Base-by-base conservation (phyloP, 2,329 filamentous ascomycete genomes). In the Xylariales sp. region DNA sequence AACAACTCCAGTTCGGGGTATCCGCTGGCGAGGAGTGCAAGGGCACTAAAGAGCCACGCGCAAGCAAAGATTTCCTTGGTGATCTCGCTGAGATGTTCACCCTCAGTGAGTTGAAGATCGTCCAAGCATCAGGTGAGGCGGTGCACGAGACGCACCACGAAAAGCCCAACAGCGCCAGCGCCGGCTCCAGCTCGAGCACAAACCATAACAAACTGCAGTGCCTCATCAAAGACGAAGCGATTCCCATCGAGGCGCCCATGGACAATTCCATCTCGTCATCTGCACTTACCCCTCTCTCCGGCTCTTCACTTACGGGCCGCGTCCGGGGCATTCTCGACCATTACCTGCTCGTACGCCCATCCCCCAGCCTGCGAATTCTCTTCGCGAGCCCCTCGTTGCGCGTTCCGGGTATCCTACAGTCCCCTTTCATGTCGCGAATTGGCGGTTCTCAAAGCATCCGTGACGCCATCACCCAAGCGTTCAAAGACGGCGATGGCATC, bases 51-150 rank as follows among this genome's bases (percentile, higher is more conserved):
- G 63, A 70, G 14, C 28, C 50, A 39, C 59, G 50, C n/a, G 8
- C 59, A 23, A 69, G 62, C 23, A 70, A 34, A 30, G 72, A 70
- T 32, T 67, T 90, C 71, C 90, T 93, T 67, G 85, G 87, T 60
- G 85, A 89, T 50, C 81, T 94, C 34, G 87, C 84, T 61, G 89
- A 92, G 73, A 90, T 93, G 85, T 87, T 94, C 75, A 92, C 90
- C 64, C 82, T 87, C 10, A 78, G 84, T 0, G 92, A 94, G 76
- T 79, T 93, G 4, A 87, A 89, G 53, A 89, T 86, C 0, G 87
- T 92, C 0, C 85, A 89, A 1, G 85, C 84, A 62, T 84, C 82
- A 63, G 91, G 91, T 12, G 91, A 91, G 1, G 83, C 84, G 48
- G 88, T 91, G 83, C 89, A 92, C 72, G 75, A 79, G 39, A 76